Base-by-base conservation (phyloP, 352 stramenopile species). In the Phytopythium montanum region DNA sequence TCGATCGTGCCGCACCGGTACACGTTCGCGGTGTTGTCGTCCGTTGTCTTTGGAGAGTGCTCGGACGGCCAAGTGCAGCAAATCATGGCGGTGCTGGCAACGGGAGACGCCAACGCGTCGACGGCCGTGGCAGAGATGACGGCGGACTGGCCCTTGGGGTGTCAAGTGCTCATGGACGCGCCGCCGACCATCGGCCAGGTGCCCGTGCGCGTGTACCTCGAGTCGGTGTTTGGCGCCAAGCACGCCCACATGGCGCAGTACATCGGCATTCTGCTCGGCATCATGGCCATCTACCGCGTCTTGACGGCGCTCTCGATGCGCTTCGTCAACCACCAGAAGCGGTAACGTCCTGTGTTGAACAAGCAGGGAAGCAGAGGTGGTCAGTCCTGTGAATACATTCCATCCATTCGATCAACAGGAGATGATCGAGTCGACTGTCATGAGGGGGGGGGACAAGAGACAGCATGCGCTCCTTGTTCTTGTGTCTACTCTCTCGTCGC, bases 241-340 rank as follows among this genome's bases (percentile, higher is more conserved):
- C 66, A 76, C 62, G 65, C 73, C 23, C 55, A 71, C 46, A 68
- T 69, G 12, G 48, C 44, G 31, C 50, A 64, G 50, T 62, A 73
- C 59, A 62, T 66, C 8, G 55, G 60, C 7, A 48, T 78, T 38
- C 33, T 67, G 13, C 6, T 78, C 13, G 67, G 51, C 6, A 64
- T 56, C 31, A 63, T 82, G 19, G 36, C 75, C 5, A 2, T 75
- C n/a, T 73, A 75, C 50, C 60, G 73, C 4, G n/a, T 79, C 18
- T 45, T 82, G 19, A 63, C 66, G 12, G 34, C 65, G 26, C 36
- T 79, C 23, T 60, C 70, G 5, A 67, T 82, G 57, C 70, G 70
- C 26, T 80, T 68, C 55, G 36, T 80, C 36, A 80, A 79, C 45
- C 54, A 70, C 42, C 63, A 70, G 59, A 70, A 70, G 59, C 54